Percentiles rank a stretch among this genome's conserved stretches.
phyloP scores from a whole-genome alignment of 129 eudicot genomes.

The Arctium minus region DNA sequence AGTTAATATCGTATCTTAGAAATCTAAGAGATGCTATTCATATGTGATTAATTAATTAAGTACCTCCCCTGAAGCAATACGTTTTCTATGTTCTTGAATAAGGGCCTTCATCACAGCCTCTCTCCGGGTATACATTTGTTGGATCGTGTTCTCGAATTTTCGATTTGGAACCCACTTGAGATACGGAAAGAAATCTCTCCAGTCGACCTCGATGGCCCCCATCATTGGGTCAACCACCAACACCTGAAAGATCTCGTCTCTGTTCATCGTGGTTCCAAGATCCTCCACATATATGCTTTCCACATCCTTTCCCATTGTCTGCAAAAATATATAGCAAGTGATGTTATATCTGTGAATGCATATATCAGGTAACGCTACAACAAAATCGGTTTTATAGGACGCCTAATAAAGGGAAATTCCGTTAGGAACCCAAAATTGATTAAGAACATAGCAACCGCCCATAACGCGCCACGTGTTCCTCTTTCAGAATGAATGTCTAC shows the following conservation, averaged over 20 bases:
- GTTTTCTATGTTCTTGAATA: conserved; percentile 40
- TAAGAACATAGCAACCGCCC: too few relatives aligned
- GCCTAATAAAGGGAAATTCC: not conserved
- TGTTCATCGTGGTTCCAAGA: conserved; percentile 45
- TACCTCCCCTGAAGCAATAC: conserved; percentile 51
- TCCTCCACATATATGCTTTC: conserved; percentile 55
- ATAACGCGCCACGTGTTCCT: too few relatives aligned
- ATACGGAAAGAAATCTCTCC: conserved; percentile 80
- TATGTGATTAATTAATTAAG: not conserved
- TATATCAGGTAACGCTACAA: not conserved
- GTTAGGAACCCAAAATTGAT: too few relatives aligned
- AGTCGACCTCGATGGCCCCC: conserved; percentile 72
- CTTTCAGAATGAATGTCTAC: too few relatives aligned
- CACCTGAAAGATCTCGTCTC: conserved; percentile 46
- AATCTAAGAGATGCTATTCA: not conserved
- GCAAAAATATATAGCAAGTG: conserved; percentile 9
- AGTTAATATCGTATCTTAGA: not conserved
- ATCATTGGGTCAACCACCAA: conserved; percentile 57
- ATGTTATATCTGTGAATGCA: not conserved
- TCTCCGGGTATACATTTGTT: conserved; percentile 42
- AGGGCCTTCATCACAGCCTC: conserved; percentile 60
- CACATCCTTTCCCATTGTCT: conserved; percentile 57
- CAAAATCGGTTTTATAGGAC: not conserved
- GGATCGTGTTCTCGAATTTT: conserved; percentile 45
- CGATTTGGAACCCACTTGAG: conserved; percentile 61